These are phyloP conservation scores for Aspergillus cejpii DNA, from an alignment of 2,329 filamentous ascomycete species.

Conservation along the genomic window DNA sequence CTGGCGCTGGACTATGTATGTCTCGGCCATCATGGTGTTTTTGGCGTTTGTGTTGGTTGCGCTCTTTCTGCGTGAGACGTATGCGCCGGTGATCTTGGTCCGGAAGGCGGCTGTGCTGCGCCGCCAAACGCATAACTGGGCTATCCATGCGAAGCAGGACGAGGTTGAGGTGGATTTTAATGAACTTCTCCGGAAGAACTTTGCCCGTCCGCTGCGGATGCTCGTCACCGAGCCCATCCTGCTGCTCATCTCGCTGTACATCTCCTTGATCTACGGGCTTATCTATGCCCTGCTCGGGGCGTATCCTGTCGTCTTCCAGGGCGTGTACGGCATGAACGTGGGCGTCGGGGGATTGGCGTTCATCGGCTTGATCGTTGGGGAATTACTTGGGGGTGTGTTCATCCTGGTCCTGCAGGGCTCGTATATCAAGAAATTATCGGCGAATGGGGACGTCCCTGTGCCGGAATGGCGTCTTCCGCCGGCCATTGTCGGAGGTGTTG, in stretches of 20 bases:
- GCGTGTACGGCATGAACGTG: slow-evolving; percentile 27
- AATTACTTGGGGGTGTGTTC: slow-evolving; percentile 25
- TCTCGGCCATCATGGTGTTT: slow-evolving; percentile 51
- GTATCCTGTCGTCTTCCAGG: slow-evolving; percentile 29
- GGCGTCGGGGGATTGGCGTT: slow-evolving; percentile 29
- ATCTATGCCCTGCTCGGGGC: slow-evolving; percentile 30
- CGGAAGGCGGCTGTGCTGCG: slow-evolving; percentile 45
- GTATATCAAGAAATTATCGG: slow-evolving; percentile 28
- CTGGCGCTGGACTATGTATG: slow-evolving; percentile 50
- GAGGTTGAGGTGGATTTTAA: slow-evolving; percentile 49
- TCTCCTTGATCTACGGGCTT: slow-evolving; percentile 31
- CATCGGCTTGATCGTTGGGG: slow-evolving; percentile 29
- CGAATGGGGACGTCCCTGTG: slow-evolving; percentile 26
- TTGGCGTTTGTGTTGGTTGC: slow-evolving; percentile 33
- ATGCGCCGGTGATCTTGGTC: slow-evolving; percentile 41
- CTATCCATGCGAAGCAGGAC: slow-evolving; percentile 51
- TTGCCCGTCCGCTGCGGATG: slow-evolving; percentile 39
- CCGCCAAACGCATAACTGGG: slow-evolving; percentile 53
- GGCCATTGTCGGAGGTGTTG: slow-evolving; percentile 27
- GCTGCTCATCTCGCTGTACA: slow-evolving; percentile 28
- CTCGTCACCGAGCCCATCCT: slow-evolving; percentile 40
- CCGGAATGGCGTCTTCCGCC: slow-evolving; percentile 34
- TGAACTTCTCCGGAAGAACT: slow-evolving; percentile 45
- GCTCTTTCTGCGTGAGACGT: slow-evolving; percentile 49
- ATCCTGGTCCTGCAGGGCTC: slow-evolving; percentile 25